Evolutionary conservation across 305 asterid species (phyloP), one percentile per base, ranked within the genome.

Genomic region (Nicotiana rustica): DNA sequence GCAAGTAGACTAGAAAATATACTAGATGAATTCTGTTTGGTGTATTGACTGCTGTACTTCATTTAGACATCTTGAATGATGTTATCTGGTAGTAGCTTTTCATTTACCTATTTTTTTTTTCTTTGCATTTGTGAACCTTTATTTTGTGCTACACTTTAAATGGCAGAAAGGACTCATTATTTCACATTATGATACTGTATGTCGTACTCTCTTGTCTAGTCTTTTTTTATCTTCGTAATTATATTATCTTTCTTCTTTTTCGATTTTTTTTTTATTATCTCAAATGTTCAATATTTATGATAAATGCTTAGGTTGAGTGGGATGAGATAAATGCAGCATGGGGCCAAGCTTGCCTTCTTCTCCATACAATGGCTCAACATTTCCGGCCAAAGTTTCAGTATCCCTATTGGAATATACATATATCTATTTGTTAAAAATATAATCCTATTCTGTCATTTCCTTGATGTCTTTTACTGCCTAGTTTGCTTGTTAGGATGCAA

Each of bases 251-350:
- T 65, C 52, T 44, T 44, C 52, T 44, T 66, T 47, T 69, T 49
- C 41, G 25, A 31, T 8, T 77, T 41, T 21, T 21, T 21, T 21
- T 47, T 33, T 2, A 36, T 70, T 78, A 52, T 44, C 65, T 29
- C 0, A 80, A 56, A 41, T 55, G 10, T 52, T 49, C 10, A 52
- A 55, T 56, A 55, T 29, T 55, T 31, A 10, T 76, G 66, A 29
- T 31, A 64, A 86, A 70, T 85, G 84, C 69, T 81, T 80, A 96
- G 99, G 99, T 97, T 85, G 99, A 97, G 88, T 97, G 99, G 99
- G 99, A 97, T 83, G 99, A 97, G 94, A 95, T 97, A 90, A 95
- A 97, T 92, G 99, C 99, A 84, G 99, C 99, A 59, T 95, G 99
- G 99, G 99, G 99, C 57, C 99, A 97, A 89, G 98, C 99, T 68